Percentiles rank a stretch among this genome's conserved stretches.
Conservation (phyloP, 495 filamentous ascomycete species). For the Penicillium goetzii region DNA sequence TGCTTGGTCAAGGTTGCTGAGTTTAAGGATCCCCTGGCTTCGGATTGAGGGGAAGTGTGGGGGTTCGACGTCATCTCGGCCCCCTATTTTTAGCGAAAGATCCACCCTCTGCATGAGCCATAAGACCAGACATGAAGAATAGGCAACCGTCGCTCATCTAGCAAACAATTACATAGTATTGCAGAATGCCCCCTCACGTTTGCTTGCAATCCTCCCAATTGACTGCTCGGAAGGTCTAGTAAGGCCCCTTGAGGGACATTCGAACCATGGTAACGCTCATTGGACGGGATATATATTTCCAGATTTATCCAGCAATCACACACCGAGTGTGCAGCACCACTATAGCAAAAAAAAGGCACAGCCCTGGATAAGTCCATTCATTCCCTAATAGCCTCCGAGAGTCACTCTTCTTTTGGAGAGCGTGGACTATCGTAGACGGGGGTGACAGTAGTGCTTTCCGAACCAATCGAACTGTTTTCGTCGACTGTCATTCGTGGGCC, state of each 20-base stretch:
- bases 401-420: background rate
- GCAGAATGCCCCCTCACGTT: background rate
- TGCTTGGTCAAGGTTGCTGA: background rate
- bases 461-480: conserved; percentile 12
- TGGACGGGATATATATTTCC: background rate
- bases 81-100: background rate
- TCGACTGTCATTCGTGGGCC: conserved; percentile 72
- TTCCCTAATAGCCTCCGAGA: background rate
- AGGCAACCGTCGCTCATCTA: background rate
- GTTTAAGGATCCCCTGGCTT: background rate
- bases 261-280: background rate
- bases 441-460: conserved; percentile 1
- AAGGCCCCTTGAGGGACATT: background rate
- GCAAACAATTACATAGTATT: background rate
- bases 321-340: background rate
- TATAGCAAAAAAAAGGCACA: background rate
- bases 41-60: conserved; percentile 5
- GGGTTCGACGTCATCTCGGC: conserved; percentile 4
- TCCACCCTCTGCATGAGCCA: background rate
- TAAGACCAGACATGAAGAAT: too few relatives aligned
- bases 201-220: background rate
- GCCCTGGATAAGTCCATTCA: background rate
- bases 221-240: background rate
- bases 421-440: background rate
- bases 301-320: background rate